Percentiles rank a stretch among this genome's conserved stretches.
Evolutionary conservation across 1,139 yeast genomes (phyloP).

Genomic region (Komagataea norvegica): DNA sequence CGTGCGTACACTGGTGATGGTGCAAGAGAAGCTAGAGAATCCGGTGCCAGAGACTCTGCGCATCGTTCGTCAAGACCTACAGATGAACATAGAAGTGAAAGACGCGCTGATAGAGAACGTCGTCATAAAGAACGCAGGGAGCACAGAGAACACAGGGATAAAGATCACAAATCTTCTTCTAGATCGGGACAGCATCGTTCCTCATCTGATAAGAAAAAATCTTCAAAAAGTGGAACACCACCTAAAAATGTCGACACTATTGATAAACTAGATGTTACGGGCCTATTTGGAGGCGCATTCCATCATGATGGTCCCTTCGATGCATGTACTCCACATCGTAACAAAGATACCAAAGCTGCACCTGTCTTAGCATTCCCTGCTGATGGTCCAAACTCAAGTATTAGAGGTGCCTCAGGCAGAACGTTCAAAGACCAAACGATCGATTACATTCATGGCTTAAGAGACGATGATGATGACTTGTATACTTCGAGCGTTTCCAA

Average conservation of each 20-base stretch:
- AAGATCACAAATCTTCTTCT: slow-evolving; percentile 9
- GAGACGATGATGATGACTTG: slow-evolving; percentile 29
- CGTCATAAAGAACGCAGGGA: slow-evolving; percentile 14
- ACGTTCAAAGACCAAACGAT: slow-evolving; percentile 49
- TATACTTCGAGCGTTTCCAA: slow-evolving; percentile 21
- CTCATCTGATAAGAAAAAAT: slow-evolving; percentile 12
- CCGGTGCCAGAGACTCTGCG: slow-evolving; percentile 3
- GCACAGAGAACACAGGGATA: slow-evolving; percentile 9
- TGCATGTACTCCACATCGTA: slow-evolving; percentile 96
- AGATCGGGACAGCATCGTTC: slow-evolving; percentile 14
- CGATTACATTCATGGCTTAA: slow-evolving; percentile 57
- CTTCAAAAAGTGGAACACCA: slow-evolving; percentile 14
- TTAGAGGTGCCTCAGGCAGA: slow-evolving; percentile 50
- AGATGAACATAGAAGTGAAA: slow-evolving; percentile 10
- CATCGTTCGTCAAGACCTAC: slow-evolving; percentile 6
- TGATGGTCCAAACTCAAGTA: slow-evolving; percentile 89
- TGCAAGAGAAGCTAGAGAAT: slow-evolving; percentile 6
- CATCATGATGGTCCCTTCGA: slow-evolving; percentile 99
- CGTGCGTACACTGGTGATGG: slow-evolving; percentile 2
- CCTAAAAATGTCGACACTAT: slow-evolving; percentile 76
- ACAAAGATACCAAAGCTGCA: slow-evolving; percentile 72
- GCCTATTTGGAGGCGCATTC: slow-evolving; percentile 90
- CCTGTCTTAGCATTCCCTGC: slow-evolving; percentile 95
- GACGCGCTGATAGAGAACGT: slow-evolving; percentile 10
- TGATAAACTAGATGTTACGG: slow-evolving; percentile 93